Evolutionary conservation across 495 filamentous ascomycete species (phyloP).

Genomic region (Aspergillus incahuasiensis): DNA sequence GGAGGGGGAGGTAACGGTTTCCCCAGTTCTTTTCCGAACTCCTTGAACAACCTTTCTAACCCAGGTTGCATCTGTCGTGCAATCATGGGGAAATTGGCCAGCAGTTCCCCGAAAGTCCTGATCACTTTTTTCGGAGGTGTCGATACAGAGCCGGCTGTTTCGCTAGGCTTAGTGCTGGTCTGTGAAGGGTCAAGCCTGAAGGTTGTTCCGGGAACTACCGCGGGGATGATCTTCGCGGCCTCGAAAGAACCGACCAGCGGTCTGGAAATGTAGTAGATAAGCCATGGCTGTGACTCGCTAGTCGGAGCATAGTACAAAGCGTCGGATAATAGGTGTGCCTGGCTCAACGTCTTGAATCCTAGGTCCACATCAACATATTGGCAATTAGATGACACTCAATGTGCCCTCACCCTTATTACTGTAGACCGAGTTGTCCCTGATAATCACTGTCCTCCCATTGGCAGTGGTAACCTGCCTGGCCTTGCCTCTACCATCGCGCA

Average conservation of each 20-base stretch:
- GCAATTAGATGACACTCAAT: not conserved
- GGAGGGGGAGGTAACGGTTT: slow-evolving; percentile 77
- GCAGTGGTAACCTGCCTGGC: slow-evolving; percentile 87
- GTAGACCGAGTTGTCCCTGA: slow-evolving; percentile 91
- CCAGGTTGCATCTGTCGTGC: slow-evolving; percentile 94
- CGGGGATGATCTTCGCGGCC: slow-evolving; percentile 60
- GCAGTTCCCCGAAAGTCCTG: slow-evolving; percentile 80
- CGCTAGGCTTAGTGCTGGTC: slow-evolving; percentile 32
- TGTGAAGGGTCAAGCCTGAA: slow-evolving; percentile 26
- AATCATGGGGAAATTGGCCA: slow-evolving; percentile 94
- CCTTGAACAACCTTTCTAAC: slow-evolving; percentile 81
- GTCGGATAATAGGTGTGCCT: slow-evolving; percentile 84
- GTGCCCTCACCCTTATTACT: slow-evolving; percentile 80
- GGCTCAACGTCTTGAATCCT: slow-evolving; percentile 91
- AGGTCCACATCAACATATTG: slow-evolving; percentile 17
- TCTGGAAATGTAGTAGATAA: slow-evolving; percentile 93
- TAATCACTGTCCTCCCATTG: slow-evolving; percentile 88
- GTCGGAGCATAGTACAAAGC: slow-evolving; percentile 81
- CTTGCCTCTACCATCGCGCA: slow-evolving; percentile 88
- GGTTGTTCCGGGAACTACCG: slow-evolving; percentile 47
- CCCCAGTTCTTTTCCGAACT: slow-evolving; percentile 81
- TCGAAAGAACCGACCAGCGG: slow-evolving; percentile 86
- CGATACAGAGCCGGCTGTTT: slow-evolving; percentile 30
- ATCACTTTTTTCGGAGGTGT: slow-evolving; percentile 78
- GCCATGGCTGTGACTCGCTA: slow-evolving; percentile 81